These are phyloP conservation scores for Lineolata rhizophorae DNA, from an alignment of 495 filamentous ascomycete genomes.

Conservation along the genomic window DNA sequence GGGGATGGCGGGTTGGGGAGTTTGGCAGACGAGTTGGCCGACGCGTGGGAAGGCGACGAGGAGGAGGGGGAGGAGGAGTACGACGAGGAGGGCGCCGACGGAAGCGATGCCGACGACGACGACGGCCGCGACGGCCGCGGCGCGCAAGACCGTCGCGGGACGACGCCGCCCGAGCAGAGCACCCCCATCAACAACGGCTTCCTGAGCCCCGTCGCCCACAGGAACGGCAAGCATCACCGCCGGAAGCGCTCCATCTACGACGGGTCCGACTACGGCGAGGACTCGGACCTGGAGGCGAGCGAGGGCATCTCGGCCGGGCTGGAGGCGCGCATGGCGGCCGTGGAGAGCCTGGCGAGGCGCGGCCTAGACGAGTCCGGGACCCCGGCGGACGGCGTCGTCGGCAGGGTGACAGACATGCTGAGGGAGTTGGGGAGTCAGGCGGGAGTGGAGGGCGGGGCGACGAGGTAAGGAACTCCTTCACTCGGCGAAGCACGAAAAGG, in stretches of 20 bases:
- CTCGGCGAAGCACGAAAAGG: background rate
- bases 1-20: constrained; percentile 46
- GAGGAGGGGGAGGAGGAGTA: constrained; percentile 38
- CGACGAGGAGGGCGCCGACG: constrained; percentile 18
- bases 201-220: constrained; percentile 15
- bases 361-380: constrained; percentile 53
- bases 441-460: constrained; percentile 55
- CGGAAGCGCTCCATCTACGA: constrained; percentile 30
- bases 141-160: constrained; percentile 4
- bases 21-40: constrained; percentile 59
- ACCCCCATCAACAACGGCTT: background rate
- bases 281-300: constrained; percentile 45
- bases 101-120: constrained; percentile 1
- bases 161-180: constrained; percentile 10
- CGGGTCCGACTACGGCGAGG: constrained; percentile 36
- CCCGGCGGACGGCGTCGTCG: constrained; percentile 38
- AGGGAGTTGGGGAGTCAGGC: constrained; percentile 66
- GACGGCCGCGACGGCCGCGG: constrained; percentile 5
- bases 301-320: constrained; percentile 49
- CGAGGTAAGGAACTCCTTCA: constrained; percentile 42
- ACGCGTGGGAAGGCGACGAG: constrained; percentile 32
- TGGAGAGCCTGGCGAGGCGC: constrained; percentile 51
- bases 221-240: constrained; percentile 13
- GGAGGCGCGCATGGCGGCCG: constrained; percentile 52
- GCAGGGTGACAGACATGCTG: constrained; percentile 48